Percentiles rank a stretch among this genome's conserved stretches.
phyloP scores from a whole-genome alignment of 2,329 filamentous ascomycete genomes.

The Hymenoscyphus scutula region DNA sequence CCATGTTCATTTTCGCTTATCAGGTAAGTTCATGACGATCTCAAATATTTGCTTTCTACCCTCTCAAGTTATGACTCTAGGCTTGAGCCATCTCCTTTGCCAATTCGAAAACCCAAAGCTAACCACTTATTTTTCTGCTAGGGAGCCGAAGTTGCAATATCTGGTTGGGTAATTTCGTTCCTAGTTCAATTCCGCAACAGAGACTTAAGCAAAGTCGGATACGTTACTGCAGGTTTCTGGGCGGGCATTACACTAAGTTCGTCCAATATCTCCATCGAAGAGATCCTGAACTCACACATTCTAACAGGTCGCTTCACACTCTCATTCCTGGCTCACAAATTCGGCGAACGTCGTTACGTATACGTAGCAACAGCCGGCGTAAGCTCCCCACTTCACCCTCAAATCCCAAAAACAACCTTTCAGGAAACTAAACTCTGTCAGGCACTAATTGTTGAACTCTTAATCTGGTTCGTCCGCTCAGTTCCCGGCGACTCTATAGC shows the following conservation, averaged over 20 bases:
- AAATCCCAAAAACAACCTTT: too few species aligned
- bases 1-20: conserved; percentile 79
- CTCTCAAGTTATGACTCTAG: too few species aligned
- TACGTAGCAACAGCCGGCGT: conserved; percentile 55
- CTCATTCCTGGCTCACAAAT: conserved; percentile 58
- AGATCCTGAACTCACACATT: not conserved
- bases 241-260: conserved; percentile 72
- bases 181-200: conserved; percentile 69
- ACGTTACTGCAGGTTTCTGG: conserved; percentile 70
- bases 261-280: conserved; percentile 32
- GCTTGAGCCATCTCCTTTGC: too few species aligned
- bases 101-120: too few species aligned
- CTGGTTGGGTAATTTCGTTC: conserved; percentile 83
- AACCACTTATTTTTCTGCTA: too few species aligned
- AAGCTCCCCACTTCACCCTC: not conserved
- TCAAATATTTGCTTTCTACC: too few species aligned
- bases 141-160: conserved; percentile 73
- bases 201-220: conserved; percentile 69
- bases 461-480: too few species aligned
- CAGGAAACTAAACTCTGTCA: too few species aligned
- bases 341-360: conserved; percentile 71
- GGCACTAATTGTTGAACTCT: too few species aligned
- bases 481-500: too few species aligned
- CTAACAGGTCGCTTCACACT: conserved; percentile 64
- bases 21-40: conserved; percentile 47